Conservation (phyloP, 331 rosid genomes). For the Rosa hybrid region DNA sequence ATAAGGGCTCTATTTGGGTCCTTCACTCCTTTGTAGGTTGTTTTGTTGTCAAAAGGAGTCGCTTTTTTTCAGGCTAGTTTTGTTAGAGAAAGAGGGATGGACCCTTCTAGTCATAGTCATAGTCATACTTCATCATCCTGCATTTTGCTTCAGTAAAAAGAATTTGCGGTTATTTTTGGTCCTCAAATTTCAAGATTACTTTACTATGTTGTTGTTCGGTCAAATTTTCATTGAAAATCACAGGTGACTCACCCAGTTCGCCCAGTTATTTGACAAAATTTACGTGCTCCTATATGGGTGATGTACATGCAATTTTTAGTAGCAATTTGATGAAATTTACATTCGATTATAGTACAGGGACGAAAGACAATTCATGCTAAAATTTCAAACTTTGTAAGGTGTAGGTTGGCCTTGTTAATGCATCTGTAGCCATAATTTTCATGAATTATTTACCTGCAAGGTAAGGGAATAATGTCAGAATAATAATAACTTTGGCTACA, state of each 20-base stretch:
- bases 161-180: not conserved
- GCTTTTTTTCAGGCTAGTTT: not conserved
- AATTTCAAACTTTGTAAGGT: not conserved
- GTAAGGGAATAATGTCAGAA: constrained; percentile 26
- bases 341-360: not conserved
- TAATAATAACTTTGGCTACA: constrained; percentile 11
- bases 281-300: too few relatives aligned
- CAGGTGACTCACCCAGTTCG: too few relatives aligned
- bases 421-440: not conserved
- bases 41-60: not conserved
- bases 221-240: too few relatives aligned
- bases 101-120: not conserved
- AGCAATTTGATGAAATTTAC: not conserved
- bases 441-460: not conserved
- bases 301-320: too few relatives aligned
- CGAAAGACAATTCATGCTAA: not conserved
- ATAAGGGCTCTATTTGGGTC: not conserved
- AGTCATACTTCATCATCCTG: not conserved
- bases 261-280: too few relatives aligned
- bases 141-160: not conserved
- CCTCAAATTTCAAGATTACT: not conserved
- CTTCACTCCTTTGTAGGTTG: not conserved
- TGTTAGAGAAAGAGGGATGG: not conserved
- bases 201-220: too few relatives aligned
- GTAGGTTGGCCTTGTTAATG: not conserved